Percentiles rank a stretch among this genome's conserved stretches.
Conservation (phyloP, 352 stramenopile genomes). For the Phytophthora fragariae region DNA sequence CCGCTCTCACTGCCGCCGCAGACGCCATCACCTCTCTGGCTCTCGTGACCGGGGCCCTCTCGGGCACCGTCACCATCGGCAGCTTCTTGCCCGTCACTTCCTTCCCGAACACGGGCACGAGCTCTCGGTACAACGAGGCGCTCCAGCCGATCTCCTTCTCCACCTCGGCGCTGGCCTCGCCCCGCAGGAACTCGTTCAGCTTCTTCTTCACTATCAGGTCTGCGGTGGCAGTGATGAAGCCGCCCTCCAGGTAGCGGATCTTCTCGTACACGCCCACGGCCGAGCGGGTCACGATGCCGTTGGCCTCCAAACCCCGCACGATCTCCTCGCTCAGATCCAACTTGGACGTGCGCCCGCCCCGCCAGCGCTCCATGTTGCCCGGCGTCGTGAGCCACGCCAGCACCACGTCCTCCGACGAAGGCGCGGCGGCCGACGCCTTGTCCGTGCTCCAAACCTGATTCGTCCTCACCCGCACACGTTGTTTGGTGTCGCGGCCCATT, state of each 20-base stretch:
- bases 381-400: background rate
- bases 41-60: background rate
- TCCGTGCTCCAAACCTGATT: background rate
- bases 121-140: conserved; percentile 43
- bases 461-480: background rate
- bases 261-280: conserved; percentile 25
- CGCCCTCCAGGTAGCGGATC: conserved; percentile 23
- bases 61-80: background rate
- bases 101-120: conserved; percentile 32
- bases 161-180: conserved; percentile 17
- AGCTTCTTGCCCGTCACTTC: background rate
- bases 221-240: conserved; percentile 27
- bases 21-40: background rate
- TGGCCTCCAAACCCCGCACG: conserved; percentile 15
- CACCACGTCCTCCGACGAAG: background rate
- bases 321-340: conserved; percentile 19
- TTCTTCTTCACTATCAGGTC: conserved; percentile 28
- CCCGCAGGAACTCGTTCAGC: conserved; percentile 34
- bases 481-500: no score
- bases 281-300: conserved; percentile 27
- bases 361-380: background rate
- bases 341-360: background rate
- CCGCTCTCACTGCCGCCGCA: background rate
- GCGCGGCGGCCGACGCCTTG: background rate
- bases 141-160: conserved; percentile 24